Base-by-base conservation (phyloP, 257 asterid genomes). In the Capsicum pubescens region DNA sequence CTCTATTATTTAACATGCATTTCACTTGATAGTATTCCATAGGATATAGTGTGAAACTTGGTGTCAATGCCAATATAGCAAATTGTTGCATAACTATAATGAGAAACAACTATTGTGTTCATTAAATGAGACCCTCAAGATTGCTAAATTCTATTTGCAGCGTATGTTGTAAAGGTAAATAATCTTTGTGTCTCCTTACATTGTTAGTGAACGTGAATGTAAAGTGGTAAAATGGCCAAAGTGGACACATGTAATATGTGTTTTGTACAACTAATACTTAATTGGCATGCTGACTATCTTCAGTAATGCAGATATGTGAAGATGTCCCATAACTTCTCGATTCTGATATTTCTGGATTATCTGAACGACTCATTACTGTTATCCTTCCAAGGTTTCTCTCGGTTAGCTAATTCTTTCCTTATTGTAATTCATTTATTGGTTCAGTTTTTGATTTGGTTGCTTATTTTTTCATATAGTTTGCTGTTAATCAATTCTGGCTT, bases 1-100 rank as follows among this genome's bases (percentile, higher is more conserved):
- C 69, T 58, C 67, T 54, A 50, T 52, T 77, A 54, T 54, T 26
- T 54, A 77, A 26, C 81, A 16, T 9, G 21, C 50, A 77, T 71
- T 68, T 84, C 57, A 72, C 57, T 85, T 59, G 72, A 56, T 84
- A 82, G 46, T 21, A 69, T 50, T 12, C 42, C 52, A 19, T 21
- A 54, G 48, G 60, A 77, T 7, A 15, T 50, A 54, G 50, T 81
- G 52, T 12, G 82, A 57, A 59, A 50, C 50, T 54, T 54, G 82
- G 44, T 14, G 63, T 17, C 63, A 26, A 7, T 76, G 46, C 8
- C 80, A 48, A 26, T 72, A 4, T 32, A 12, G 19, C 44, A 13
- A 52, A 76, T 26, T 50, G 46, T 76, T 76, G 64, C 48, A 76
- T 58, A 76, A 52, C 64, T 74, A 50, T 74, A 74, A 21, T 76